Evolutionary conservation across 2,329 filamentous ascomycete species (phyloP).

Genomic region (Penicillium sp.): DNA sequence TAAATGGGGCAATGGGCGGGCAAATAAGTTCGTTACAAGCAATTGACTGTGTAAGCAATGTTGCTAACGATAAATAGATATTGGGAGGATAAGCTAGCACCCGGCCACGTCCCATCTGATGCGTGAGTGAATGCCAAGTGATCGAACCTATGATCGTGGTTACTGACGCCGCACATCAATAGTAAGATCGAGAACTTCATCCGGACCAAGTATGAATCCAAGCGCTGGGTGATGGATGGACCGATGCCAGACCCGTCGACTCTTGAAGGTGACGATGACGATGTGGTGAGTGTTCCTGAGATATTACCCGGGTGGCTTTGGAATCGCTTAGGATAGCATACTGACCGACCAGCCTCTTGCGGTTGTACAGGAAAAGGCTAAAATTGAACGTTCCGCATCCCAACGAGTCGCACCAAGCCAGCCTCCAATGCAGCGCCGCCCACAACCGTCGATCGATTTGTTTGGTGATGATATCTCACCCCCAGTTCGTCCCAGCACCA

Average conservation of each 20-base stretch:
- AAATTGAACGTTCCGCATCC: constrained; percentile 61
- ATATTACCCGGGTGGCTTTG: neutral
- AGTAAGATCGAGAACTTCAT: constrained; percentile 99
- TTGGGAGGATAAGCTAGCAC: constrained; percentile 92
- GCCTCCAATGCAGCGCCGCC: constrained; percentile 42
- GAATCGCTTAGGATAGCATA: neutral
- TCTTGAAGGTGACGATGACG: constrained; percentile 86
- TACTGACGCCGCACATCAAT: constrained; percentile 13
- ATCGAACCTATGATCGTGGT: neutral
- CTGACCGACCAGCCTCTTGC: constrained; percentile 57
- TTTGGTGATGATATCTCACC: constrained; percentile 75
- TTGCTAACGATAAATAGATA: constrained; percentile 51
- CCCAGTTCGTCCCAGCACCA: constrained; percentile 68
- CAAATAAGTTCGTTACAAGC: constrained; percentile 71
- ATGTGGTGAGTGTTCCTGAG: constrained; percentile 61
- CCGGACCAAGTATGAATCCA: constrained; percentile 96
- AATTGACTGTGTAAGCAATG: neutral
- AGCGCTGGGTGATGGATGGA: constrained; percentile 99
- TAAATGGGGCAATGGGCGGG: constrained; percentile 92
- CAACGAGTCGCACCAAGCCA: constrained; percentile 50
- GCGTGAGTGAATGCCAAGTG: constrained; percentile 49
- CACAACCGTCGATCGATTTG: constrained; percentile 66
- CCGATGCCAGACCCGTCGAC: constrained; percentile 89
- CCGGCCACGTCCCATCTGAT: constrained; percentile 90
- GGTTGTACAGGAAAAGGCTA: constrained; percentile 70